A percentile compares a stretch with the other conserved stretches of the same genome.
Conservation (phyloP, 1,284 basidiomycete species). For the Apiotrichum gamsii region DNA sequence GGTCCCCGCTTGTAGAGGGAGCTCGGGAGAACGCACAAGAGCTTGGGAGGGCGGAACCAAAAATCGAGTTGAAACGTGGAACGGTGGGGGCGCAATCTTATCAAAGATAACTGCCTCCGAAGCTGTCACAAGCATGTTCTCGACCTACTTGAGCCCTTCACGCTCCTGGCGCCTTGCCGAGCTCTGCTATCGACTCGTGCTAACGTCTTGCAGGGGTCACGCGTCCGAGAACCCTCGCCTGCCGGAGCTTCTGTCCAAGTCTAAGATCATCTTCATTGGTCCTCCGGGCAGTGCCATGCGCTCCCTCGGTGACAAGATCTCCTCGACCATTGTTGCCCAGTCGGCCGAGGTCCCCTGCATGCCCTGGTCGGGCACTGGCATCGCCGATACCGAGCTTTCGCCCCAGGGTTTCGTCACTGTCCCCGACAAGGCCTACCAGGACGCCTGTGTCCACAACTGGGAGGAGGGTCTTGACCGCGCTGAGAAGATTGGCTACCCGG, state of each 20-base stretch:
- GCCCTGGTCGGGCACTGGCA: conserved; percentile 97
- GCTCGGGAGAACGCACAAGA: too few species aligned
- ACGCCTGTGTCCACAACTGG: conserved; percentile 83
- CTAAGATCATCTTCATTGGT: conserved; percentile 98
- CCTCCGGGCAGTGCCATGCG: conserved; percentile 99
- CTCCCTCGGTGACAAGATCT: conserved; percentile 98
- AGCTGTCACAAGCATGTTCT: too few species aligned
- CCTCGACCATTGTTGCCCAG: conserved; percentile 98
- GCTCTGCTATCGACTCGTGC: too few species aligned
- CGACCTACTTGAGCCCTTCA: too few species aligned
- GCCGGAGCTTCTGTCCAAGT: conserved; percentile 88
- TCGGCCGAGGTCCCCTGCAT: conserved; percentile 96
- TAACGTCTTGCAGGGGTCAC: too few species aligned
- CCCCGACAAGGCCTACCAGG: conserved; percentile 79
- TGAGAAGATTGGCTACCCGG: conserved; percentile 86
- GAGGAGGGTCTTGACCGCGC: conserved; percentile 82
- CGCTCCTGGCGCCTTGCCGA: too few species aligned
- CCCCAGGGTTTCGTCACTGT: conserved; percentile 89
- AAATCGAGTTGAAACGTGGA: too few species aligned
- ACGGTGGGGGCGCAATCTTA: too few species aligned
- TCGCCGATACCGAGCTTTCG: conserved; percentile 80
- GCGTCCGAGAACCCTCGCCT: conserved; percentile 98
- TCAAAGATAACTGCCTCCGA: too few species aligned
- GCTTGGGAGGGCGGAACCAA: too few species aligned
- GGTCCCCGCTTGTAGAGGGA: too few species aligned